Base-by-base conservation (phyloP, 2,329 filamentous ascomycete genomes). In the Aureobasidium subglaciale region DNA sequence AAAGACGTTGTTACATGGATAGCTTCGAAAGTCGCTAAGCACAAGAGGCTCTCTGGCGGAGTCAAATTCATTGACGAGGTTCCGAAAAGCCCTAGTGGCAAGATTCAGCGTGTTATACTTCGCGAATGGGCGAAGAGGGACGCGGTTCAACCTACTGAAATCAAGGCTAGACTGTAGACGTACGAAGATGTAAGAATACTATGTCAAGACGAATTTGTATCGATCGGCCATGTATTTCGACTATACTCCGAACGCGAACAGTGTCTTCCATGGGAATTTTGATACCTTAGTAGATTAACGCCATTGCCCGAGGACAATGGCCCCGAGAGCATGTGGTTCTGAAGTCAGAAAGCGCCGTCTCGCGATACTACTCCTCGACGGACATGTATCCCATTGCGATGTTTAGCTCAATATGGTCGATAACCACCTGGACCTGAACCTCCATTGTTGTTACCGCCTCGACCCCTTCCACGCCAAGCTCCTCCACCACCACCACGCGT, bases 121-220 rank as follows among this genome's bases (percentile, higher is more conserved):
- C 75, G 76, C 60, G 78, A 81, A 40, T 82, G 78, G 79, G 75
- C 79, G 6, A 81, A 79, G 68, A 69, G 70, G 57, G 80, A 83
- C 65, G 75, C 49, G 11, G 62, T 69, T 46, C 65, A 61, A 37
- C 63, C 71, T 50, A 60, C 60, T 30, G 60, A 18, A 11, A 37
- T 58, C 35, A 62, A 58, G 35, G 58, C 60, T 7, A 68, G 62
- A 56, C 60, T 60, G 34, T 60, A 55, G 32, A 48, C 6, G 10
- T 15, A 20, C 8, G 13, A 30, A 9, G 42, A 45, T 13, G 38
- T 42, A 30, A 30, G 29, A 30, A 30, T 30, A n/a, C n/a, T n/a
- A n/a, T n/a, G n/a, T n/a, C n/a, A n/a, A n/a, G n/a, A n/a, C n/a
- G n/a, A n/a, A n/a, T n/a, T n/a, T n/a, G n/a, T n/a, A n/a, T n/a